Evolutionary conservation across 495 filamentous ascomycete genomes (phyloP).

Genomic region (Trichoderma orchidacearum): DNA sequence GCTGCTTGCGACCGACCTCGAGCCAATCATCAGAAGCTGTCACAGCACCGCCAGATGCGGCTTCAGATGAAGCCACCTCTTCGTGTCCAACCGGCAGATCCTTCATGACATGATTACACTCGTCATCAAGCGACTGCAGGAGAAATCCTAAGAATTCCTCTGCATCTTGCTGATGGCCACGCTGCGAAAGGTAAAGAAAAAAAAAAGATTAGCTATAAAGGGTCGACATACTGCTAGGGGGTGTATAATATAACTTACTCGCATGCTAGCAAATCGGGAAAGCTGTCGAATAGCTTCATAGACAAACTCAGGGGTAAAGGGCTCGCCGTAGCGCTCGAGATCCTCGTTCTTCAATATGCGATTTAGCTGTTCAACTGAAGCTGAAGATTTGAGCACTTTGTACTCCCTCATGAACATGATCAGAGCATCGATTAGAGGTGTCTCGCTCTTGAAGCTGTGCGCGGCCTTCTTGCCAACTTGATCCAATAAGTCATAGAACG

Average conservation of each 20-base stretch:
- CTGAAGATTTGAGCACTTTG: constrained; percentile 64
- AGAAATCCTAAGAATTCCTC: constrained; percentile 95
- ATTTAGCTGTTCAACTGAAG: constrained; percentile 57
- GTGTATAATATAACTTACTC: constrained; percentile 39
- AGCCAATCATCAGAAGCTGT: constrained; percentile 57
- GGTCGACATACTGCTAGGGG: not conserved
- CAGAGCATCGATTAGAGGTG: constrained; percentile 87
- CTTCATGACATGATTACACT: constrained; percentile 67
- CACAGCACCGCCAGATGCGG: constrained; percentile 24
- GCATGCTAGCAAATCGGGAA: constrained; percentile 83
- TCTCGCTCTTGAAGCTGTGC: constrained; percentile 89
- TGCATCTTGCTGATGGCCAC: constrained; percentile 95
- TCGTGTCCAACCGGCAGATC: constrained; percentile 26
- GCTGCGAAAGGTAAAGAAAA: constrained; percentile 39
- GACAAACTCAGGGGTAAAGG: constrained; percentile 88
- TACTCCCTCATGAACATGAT: constrained; percentile 96
- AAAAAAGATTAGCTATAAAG: constrained; percentile 12
- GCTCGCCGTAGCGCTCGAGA: constrained; percentile 78
- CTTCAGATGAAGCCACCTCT: constrained; percentile 18
- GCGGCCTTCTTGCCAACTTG: constrained; percentile 68
- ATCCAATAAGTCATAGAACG: constrained; percentile 90
- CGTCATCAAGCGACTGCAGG: constrained; percentile 84
- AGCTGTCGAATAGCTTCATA: constrained; percentile 82
- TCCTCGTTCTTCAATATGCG: constrained; percentile 65
- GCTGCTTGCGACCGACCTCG: constrained; percentile 88